Evolutionary conservation across 305 asterid species (phyloP), one percentile per base, ranked within the genome.

Genomic region (Rubia tinctorum): DNA sequence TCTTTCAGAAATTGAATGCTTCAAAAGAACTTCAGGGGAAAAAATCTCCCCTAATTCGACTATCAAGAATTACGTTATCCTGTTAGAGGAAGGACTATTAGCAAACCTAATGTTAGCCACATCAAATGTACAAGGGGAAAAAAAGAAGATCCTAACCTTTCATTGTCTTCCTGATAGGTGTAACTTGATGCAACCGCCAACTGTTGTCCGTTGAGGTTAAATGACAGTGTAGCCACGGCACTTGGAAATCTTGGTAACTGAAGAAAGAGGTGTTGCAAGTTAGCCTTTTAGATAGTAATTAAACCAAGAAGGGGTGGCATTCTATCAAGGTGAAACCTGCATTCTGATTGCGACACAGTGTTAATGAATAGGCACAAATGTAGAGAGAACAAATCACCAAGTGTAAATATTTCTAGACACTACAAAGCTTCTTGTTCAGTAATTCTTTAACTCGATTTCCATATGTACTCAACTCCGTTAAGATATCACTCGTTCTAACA

Each of bases 101-200:
- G 42, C 25, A 53, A 49, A 69, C 14, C 49, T 17, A 9, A 25
- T 10, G 34, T 47, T 47, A 47, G 12, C n/a, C 23, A 1, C 22
- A 49, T 23, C 23, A 51, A 6, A 15, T 37, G 34, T 9, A 20
- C 8, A 18, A 10, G 22, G 6, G 17, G 5, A 53, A 15, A 1
- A 1, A 7, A 1, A 49, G 27, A 23, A 49, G 9, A 30, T 66
- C 59, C 86, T 64, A 60, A 90, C 97, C 88, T 88, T 86, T 88
- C 93, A 47, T 80, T 82, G 60, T 90, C 95, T 82, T 94, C 98
- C 80, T 91, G 96, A 84, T 83, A 88, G 22, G 97, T 82, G 74
- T 78, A 75, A 82, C 97, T 86, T 67, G 97, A 88, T 75, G 97
- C 97, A 55, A 94, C 86, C 6, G 96, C 97, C 80, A 94, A 84